A percentile compares a stretch with the other conserved stretches of the same genome.
phyloP scores from a whole-genome alignment of 805 yeast genomes.

The Yarrowia sp. region DNA sequence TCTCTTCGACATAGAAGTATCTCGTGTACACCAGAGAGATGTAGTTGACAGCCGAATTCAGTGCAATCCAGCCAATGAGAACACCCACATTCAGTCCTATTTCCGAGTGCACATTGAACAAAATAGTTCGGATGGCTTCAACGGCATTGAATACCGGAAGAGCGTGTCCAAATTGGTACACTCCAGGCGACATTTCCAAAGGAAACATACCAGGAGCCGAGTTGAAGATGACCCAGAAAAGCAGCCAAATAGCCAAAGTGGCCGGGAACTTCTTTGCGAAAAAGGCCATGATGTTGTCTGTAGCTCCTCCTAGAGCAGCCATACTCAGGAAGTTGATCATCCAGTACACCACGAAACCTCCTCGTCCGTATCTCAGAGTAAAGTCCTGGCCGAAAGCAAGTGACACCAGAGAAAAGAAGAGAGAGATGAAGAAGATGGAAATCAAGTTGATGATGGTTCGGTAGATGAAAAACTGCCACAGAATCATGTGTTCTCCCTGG shows the following conservation, averaged over 20 bases:
- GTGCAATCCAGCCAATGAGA: constrained; percentile 64
- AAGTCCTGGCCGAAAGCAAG: constrained; percentile 73
- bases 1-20: constrained; percentile 12
- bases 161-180: constrained; percentile 71
- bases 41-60: constrained; percentile 49
- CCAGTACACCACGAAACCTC: constrained; percentile 81
- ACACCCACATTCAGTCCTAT: constrained; percentile 69
- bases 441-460: constrained; percentile 29
- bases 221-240: constrained; percentile 72
- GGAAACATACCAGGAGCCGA: constrained; percentile 74
- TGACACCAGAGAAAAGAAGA: constrained; percentile 65
- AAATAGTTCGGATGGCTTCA: constrained; percentile 65
- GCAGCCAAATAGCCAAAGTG: constrained; percentile 71
- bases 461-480: constrained; percentile 30
- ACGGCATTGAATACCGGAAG: constrained; percentile 73
- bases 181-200: constrained; percentile 61
- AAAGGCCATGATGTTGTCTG: constrained; percentile 67
- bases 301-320: constrained; percentile 79
- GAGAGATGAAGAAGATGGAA: constrained; percentile 56
- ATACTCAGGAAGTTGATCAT: constrained; percentile 69
- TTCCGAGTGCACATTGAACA: constrained; percentile 62
- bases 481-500: constrained; percentile 12
- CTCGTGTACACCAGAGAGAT: constrained; percentile 6
- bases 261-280: constrained; percentile 67
- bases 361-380: constrained; percentile 63